Base-by-base conservation (phyloP, 2,329 filamentous ascomycete genomes). In the Beauveria sp. region DNA sequence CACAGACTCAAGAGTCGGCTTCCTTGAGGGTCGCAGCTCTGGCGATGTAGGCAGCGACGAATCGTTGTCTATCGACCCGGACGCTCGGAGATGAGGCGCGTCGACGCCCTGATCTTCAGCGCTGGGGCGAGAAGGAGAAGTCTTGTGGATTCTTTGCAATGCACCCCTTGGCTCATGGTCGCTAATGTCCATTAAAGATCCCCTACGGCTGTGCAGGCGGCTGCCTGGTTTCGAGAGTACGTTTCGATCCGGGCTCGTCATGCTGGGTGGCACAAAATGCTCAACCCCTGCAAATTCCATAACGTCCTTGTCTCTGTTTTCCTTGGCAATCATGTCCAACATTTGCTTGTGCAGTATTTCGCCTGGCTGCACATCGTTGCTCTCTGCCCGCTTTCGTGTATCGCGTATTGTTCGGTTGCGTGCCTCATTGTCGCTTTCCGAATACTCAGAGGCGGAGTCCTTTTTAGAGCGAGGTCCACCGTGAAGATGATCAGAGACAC, bases 301-400 rank as follows among this genome's bases (percentile, higher is more conserved):
- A n/a, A 73, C 67, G 26, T 78, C 76, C 46, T 74, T 73, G 49
- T 78, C 77, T 14, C 73, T 71, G 6, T 77, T 78, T 68, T 86
- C 83, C 63, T 78, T 78, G 6, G 80, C 80, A 63, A 86, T 77
- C 74, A 85, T 81, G 62, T 86, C 82, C 62, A 80, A 73, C 82
- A 86, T 86, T 67, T 86, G 84, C 68, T 82, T 85, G 64, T 85
- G 81, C 14, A 86, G 71, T 14, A 86, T 73, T 61, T 84, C 80
- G 63, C 79, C 80, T 26, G 75, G 77, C 18, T 63, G 58, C 5
- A 30, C 34, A n/a, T 51, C 22, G 10, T 47, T 52, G 22, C 18
- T 45, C 18, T 50, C 49, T 30, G 52, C 38, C n/a, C 52, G 61
- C 22, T 28, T 51, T 22, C 50, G 34, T 10, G 28, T 14, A 6